Percentiles rank a stretch among this genome's conserved stretches.
Conservation (phyloP, 306 rosid species). For the Benincasa hispida region DNA sequence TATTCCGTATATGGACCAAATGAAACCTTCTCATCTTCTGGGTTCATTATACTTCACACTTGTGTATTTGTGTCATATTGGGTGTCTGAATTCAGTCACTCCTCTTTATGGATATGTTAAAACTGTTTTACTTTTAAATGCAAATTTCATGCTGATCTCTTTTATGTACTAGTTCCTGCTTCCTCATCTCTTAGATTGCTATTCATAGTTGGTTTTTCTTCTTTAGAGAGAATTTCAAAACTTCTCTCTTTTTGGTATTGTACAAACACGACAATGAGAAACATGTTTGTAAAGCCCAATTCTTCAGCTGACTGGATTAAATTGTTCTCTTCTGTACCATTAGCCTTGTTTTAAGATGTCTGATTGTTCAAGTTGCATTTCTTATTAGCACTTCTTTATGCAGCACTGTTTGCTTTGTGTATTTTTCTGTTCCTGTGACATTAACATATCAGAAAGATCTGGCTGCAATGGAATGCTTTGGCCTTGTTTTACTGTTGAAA, state of each 20-base stretch:
- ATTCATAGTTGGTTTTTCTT: not conserved
- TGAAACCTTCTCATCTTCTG: not conserved
- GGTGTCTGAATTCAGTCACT: not conserved
- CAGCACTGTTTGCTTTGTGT: not conserved
- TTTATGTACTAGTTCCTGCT: not conserved
- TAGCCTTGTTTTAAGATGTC: not conserved
- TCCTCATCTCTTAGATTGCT: not conserved
- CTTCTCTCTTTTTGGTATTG: not conserved
- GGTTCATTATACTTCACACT: not conserved
- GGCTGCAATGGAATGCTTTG: not conserved
- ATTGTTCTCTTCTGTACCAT: not conserved
- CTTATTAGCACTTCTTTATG: not conserved
- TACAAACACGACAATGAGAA: not conserved
- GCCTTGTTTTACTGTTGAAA: not conserved
- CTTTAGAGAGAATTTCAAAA: not conserved
- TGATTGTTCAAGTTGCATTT: not conserved
- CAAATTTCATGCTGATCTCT: not conserved
- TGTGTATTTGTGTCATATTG: not conserved
- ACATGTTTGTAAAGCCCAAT: not conserved
- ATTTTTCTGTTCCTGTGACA: not conserved
- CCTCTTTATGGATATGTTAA: not conserved
- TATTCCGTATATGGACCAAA: not conserved
- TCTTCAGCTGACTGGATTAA: not conserved
- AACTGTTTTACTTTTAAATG: not conserved
- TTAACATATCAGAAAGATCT: not conserved